Percentiles rank a stretch among this genome's conserved stretches.
Evolutionary conservation across 768 basidiomycete genomes (phyloP).

Genomic region (Cystoderma amianthinum): DNA sequence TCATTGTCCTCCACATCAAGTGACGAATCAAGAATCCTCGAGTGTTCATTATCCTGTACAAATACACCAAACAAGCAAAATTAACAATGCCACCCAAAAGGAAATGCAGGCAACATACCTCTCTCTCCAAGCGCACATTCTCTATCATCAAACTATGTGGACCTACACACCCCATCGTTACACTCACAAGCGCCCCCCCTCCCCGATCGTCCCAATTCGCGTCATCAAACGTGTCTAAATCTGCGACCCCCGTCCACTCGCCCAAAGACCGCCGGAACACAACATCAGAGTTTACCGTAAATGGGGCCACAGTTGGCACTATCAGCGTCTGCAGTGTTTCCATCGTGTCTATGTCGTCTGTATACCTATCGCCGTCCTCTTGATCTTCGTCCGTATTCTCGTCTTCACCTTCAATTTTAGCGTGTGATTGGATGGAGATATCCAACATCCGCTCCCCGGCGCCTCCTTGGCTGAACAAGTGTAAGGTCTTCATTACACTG

Average conservation of each 20-base stretch:
- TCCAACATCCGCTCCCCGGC: constrained; percentile 73
- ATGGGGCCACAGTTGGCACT: constrained; percentile 60
- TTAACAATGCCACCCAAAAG: not conserved
- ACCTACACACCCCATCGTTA: constrained; percentile 45
- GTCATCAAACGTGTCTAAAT: constrained; percentile 47
- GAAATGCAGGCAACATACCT: constrained; percentile 37
- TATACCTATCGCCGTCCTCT: too few species aligned
- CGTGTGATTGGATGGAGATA: constrained; percentile 68
- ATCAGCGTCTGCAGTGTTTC: constrained; percentile 65
- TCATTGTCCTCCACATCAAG: constrained; percentile 35
- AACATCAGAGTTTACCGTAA: constrained; percentile 47
- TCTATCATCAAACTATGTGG: constrained; percentile 53
- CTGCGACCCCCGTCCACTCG: constrained; percentile 38
- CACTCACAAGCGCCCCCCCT: constrained; percentile 51
- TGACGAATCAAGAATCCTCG: constrained; percentile 47
- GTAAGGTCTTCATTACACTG: constrained; percentile 53
- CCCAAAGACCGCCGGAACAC: constrained; percentile 40
- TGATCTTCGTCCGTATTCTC: constrained; percentile 16
- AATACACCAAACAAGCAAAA: constrained; percentile 1
- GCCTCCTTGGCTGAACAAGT: constrained; percentile 53
- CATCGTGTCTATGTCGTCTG: too few species aligned
- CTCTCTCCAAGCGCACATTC: constrained; percentile 33
- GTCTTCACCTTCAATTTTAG: constrained; percentile 14
- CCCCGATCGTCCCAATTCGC: constrained; percentile 46
- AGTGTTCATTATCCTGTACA: constrained; percentile 38